phyloP scores from a whole-genome alignment of 108 stramenopile species.

The Discostella stelligeroides region DNA sequence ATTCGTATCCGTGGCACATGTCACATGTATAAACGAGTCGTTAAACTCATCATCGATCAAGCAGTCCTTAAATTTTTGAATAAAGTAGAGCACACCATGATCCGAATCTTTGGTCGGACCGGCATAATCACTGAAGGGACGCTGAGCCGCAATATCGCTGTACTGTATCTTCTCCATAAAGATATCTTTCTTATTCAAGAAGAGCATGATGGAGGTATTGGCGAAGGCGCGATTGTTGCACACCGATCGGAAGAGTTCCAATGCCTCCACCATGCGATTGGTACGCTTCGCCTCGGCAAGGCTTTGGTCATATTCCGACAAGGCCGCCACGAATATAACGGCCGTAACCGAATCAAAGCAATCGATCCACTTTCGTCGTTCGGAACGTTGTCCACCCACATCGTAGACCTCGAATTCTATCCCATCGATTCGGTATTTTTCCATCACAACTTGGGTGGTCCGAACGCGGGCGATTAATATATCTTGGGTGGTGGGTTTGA shows the following conservation, averaged over 20 bases:
- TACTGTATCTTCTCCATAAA: slow-evolving; percentile 95
- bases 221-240: slow-evolving; percentile 95
- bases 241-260: slow-evolving; percentile 95
- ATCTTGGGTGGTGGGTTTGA: slow-evolving; percentile 91
- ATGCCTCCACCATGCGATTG: slow-evolving; percentile 97
- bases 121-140: slow-evolving; percentile 83
- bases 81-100: slow-evolving; percentile 90
- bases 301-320: slow-evolving; percentile 96
- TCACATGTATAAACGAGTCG: slow-evolving; percentile 91
- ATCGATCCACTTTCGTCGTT: slow-evolving; percentile 93
- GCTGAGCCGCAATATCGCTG: slow-evolving; percentile 79
- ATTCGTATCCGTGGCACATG: slow-evolving; percentile 98
- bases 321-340: slow-evolving; percentile 98
- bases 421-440: slow-evolving; percentile 86
- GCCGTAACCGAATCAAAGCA: slow-evolving; percentile 97
- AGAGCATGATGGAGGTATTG: slow-evolving; percentile 87
- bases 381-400: slow-evolving; percentile 90
- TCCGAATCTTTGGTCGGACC: slow-evolving; percentile 87
- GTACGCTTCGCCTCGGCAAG: slow-evolving; percentile 94
- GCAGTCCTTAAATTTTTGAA: slow-evolving; percentile 92
- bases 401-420: slow-evolving; percentile 97
- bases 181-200: slow-evolving; percentile 98
- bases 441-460: slow-evolving; percentile 95
- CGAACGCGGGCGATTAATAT: slow-evolving; percentile 94
- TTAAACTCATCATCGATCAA: slow-evolving; percentile 86